These are phyloP conservation scores for Fusarium temperatum DNA, from an alignment of 2,329 filamentous ascomycete species.

Conservation along the genomic window DNA sequence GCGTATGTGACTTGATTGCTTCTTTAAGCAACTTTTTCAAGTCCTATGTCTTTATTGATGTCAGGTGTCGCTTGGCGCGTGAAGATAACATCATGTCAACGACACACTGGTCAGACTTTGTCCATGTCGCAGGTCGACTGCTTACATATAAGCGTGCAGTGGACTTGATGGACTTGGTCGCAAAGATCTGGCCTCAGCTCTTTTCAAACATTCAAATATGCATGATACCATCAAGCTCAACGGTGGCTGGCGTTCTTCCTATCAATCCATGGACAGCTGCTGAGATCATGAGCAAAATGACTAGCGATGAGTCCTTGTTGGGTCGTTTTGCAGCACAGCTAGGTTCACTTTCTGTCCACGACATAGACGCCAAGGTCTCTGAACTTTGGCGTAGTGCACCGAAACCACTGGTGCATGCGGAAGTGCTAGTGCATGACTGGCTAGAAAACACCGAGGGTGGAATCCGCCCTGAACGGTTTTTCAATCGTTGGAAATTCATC, in stretches of 20 bases:
- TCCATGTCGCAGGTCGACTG: neutral
- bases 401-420: neutral
- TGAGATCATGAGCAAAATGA: neutral
- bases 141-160: neutral
- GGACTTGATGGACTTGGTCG: neutral
- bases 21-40: neutral
- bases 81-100: neutral
- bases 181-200: neutral
- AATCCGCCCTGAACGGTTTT: neutral
- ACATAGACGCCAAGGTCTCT: neutral
- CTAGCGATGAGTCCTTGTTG: neutral
- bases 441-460: neutral
- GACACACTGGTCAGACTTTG: neutral
- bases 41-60: neutral
- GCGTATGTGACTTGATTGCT: neutral
- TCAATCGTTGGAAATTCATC: constrained; percentile 3
- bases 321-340: neutral
- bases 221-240: neutral
- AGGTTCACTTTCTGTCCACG: neutral
- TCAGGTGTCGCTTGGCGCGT: neutral
- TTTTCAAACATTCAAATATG: neutral
- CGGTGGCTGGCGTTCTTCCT: neutral
- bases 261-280: neutral
- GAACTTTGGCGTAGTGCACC: neutral
- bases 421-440: neutral